A percentile compares a stretch with the other conserved stretches of the same genome.
These are phyloP conservation scores for Amanita fuliginea DNA, from an alignment of 768 basidiomycete genomes.

Conservation along the genomic window DNA sequence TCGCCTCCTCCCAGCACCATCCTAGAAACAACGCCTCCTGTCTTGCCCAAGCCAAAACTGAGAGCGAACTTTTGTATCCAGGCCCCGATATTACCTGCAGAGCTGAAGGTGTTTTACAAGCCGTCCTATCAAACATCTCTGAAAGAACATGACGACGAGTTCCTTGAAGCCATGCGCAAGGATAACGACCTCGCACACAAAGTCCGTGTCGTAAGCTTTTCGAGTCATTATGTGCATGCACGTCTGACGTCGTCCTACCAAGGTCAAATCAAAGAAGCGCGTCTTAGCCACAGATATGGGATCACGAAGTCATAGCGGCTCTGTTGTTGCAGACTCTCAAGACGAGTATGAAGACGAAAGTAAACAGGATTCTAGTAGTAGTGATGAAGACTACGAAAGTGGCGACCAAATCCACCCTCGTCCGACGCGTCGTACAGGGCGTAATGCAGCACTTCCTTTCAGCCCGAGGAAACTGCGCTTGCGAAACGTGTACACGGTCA, in stretches of 20 bases:
- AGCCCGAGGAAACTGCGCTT: constrained; percentile 55
- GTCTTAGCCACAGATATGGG: constrained; percentile 14
- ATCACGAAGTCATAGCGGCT: constrained; percentile 15
- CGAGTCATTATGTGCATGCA: constrained; percentile 1
- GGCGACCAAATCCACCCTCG: constrained; percentile 11
- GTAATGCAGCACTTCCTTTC: constrained; percentile 38
- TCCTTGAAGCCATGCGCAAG: constrained; percentile 42
- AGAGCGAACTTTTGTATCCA: constrained; percentile 21
- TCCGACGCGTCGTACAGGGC: constrained; percentile 13
- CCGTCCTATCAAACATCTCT: constrained; percentile 21
- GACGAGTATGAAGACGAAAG: constrained; percentile 14
- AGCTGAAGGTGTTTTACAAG: constrained; percentile 32
- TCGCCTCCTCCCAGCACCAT: background rate
- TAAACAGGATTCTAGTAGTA: constrained; percentile 13
- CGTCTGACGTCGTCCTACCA: constrained; percentile 24
- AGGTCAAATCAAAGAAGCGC: constrained; percentile 47
- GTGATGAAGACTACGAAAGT: constrained; percentile 19
- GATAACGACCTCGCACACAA: constrained; percentile 46
- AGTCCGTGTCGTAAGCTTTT: constrained; percentile 26
- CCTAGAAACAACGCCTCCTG: background rate
- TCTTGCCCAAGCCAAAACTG: background rate
- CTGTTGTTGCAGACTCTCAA: constrained; percentile 20
- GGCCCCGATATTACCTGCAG: constrained; percentile 24
- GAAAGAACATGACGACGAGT: constrained; percentile 19
- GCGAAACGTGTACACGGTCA: constrained; percentile 18